Percentiles rank a stretch among this genome's conserved stretches.
Conservation (phyloP, 2,329 filamentous ascomycete genomes). For the Diaporthe ampelina region DNA sequence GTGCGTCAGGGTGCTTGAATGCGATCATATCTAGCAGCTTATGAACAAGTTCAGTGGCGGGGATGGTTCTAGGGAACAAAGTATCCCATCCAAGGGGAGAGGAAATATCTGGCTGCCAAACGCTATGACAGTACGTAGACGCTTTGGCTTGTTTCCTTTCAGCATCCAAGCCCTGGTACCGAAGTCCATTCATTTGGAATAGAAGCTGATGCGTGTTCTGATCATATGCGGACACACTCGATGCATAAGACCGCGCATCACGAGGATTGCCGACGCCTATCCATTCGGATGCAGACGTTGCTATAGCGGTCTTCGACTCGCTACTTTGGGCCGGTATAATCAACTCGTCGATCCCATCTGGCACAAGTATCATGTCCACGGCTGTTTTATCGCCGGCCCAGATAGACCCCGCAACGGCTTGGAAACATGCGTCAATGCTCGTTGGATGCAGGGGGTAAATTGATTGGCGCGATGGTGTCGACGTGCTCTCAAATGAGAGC, state of each 20-base stretch:
- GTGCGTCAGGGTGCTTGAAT: constrained; percentile 13
- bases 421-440: constrained; percentile 15
- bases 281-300: neutral
- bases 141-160: constrained; percentile 11
- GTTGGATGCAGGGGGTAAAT: constrained; percentile 15
- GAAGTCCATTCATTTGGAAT: neutral
- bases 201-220: neutral
- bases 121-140: constrained; percentile 16
- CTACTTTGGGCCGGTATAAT: neutral
- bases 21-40: constrained; percentile 19
- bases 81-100: constrained; percentile 1
- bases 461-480: neutral
- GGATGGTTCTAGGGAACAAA: constrained; percentile 1
- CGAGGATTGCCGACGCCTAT: neutral
- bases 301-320: neutral
- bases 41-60: neutral
- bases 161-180: neutral
- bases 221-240: neutral
- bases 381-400: neutral
- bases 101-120: constrained; percentile 17
- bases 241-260: neutral
- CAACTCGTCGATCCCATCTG: too few species aligned
- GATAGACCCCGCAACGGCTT: neutral
- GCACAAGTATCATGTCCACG: neutral
- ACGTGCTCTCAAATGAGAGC: neutral